Evolutionary conservation across 73 alveolate species (phyloP), one percentile per base, ranked within the genome.

Genomic region (Urostyla sp.): DNA sequence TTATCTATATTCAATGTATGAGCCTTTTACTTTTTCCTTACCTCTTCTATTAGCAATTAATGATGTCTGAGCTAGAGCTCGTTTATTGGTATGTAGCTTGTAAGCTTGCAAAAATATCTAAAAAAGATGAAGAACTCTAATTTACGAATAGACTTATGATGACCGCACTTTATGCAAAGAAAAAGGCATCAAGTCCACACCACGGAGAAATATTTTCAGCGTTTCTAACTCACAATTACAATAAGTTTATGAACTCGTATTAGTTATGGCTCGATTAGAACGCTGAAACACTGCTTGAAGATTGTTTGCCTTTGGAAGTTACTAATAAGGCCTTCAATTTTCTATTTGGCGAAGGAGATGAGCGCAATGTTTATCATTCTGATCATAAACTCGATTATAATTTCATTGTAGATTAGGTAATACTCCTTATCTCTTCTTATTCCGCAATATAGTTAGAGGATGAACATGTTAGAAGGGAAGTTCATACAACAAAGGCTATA

Each of bases 391-490:
- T 43, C 37, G 79, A 63, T 32, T 63, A 63, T 40, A 63, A 63
- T 31, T 63, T 63, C 26, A 63, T 63, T 20, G 79, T 63, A 21
- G 79, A 63, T 50, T 63, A 63, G 37, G 44, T 6, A 55, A 55
- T 35, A 11, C 2, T 15, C 79, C 79, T 38, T 63, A 63, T 27
- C 79, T 63, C 10, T 63, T 63, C n/a, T n/a, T n/a, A n/a, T n/a
- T n/a, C n/a, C n/a, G n/a, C n/a, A n/a, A n/a, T 40, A 63, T 60
- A 57, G 37, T 63, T 63, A 63, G 79, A 63, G 44, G 79, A 37
- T 43, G 79, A 63, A 23, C 79, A 63, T 63, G 44, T 63, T 16
- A 34, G 79, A 63, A 63, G 79, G 44, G 79, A 57, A 63, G 79
- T 63, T 15, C 79, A 63, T 28, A 63, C 79, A 13, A 63, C 79